Evolutionary conservation across 31 red algal species (phyloP), one percentile per base, ranked within the genome.

Genomic region (Endocladia muricata): DNA sequence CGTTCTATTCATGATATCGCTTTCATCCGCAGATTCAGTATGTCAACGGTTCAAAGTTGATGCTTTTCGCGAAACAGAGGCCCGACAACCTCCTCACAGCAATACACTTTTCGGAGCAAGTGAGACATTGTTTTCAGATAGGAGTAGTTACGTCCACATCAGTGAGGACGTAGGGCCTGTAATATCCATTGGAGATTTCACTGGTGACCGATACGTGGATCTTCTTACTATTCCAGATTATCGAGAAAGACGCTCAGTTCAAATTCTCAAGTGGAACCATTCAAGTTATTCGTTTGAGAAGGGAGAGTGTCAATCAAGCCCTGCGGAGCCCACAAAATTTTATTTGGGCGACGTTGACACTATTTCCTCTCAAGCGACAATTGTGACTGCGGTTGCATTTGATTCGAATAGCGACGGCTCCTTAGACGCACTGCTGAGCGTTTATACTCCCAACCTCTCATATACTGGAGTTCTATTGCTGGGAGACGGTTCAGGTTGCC

Each of bases 171-270:
- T 6, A 4, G 85, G 83, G 0, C 65, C 86, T 13, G 73, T 85
- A 0, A 41, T 84, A 3, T 76, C 94, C 2, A 37, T 97, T 5
- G 94, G 80, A 32, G 94, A 97, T 76, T 89, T 97, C 44, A 97
- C 75, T 55, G 22, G 54, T 25, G 94, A 97, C 41, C 47, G 73
- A 13, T 93, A 73, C 76, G 40, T 74, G 32, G 94, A 97, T 42
- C 48, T 97, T 11, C 69, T 97, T 35, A 71, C 85, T 23, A 71
- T 74, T 19, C 63, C 58, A 34, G 51, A 89, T 43, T 21, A 61
- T 0, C 69, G 36, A 48, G 31, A 31, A 2, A 73, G 64, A 65
- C 68, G 86, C 28, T 35, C 76, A 0, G 42, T 97, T 41, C 56
- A 73, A 37, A 73, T 92, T 4, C 57, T 83, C 19, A 51, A 51